Evolutionary conservation across 805 yeast genomes (phyloP).

Genomic region (Lachancea mirantina): DNA sequence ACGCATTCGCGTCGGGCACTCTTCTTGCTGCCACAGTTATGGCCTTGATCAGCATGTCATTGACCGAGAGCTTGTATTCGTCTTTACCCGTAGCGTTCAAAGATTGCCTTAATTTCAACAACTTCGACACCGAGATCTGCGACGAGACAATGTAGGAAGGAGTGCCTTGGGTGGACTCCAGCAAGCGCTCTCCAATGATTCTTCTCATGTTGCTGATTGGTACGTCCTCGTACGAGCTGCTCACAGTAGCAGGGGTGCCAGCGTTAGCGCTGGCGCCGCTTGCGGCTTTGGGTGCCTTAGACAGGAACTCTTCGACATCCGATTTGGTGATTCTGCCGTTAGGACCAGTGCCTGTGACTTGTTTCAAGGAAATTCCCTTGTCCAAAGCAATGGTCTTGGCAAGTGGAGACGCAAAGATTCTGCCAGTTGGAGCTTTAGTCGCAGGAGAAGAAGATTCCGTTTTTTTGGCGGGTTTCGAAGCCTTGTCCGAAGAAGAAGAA

Average conservation of each 20-base stretch:
- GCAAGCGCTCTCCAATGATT: slow-evolving; percentile 83
- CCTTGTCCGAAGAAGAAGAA: slow-evolving; percentile 25
- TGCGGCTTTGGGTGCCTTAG: slow-evolving; percentile 26
- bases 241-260: slow-evolving; percentile 41
- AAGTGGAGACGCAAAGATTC: slow-evolving; percentile 89
- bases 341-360: slow-evolving; percentile 89
- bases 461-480: slow-evolving; percentile 16
- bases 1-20: slow-evolving; percentile 90
- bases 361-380: slow-evolving; percentile 80
- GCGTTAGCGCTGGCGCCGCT: slow-evolving; percentile 39
- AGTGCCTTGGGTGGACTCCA: slow-evolving; percentile 74
- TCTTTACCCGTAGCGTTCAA: slow-evolving; percentile 81
- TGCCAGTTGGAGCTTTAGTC: slow-evolving; percentile 42
- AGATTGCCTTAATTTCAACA: slow-evolving; percentile 85
- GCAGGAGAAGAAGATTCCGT: slow-evolving; percentile 24
- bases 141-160: slow-evolving; percentile 94
- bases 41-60: slow-evolving; percentile 92
- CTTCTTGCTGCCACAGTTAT: slow-evolving; percentile 81
- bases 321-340: slow-evolving; percentile 86
- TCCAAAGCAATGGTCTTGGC: slow-evolving; percentile 92
- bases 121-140: slow-evolving; percentile 76
- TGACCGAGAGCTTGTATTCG: slow-evolving; percentile 83
- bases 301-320: slow-evolving; percentile 73
- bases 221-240: slow-evolving; percentile 65
- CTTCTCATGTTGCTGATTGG: slow-evolving; percentile 90